Evolutionary conservation across 2,329 filamentous ascomycete genomes (phyloP).

Genomic region (Diaporthe vexans): DNA sequence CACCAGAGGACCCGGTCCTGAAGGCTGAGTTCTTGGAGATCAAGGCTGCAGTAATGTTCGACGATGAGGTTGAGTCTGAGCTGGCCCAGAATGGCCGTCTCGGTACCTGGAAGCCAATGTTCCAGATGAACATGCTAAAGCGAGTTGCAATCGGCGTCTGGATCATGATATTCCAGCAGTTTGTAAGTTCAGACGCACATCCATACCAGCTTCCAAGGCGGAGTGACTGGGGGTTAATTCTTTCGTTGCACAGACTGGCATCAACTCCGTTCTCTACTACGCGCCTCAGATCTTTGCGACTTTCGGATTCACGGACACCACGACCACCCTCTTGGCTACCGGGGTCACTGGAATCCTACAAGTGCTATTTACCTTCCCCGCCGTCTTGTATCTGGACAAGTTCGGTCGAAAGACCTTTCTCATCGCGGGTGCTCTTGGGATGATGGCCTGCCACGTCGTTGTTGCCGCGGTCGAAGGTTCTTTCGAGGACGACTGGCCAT

Average conservation of each 20-base stretch:
- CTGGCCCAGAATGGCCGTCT: constrained; percentile 26
- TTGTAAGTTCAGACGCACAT: constrained; percentile 19
- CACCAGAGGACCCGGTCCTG: constrained; percentile 44
- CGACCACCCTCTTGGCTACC: constrained; percentile 39
- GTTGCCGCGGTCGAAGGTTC: constrained; percentile 41
- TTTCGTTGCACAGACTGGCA: constrained; percentile 38
- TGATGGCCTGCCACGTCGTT: constrained; percentile 42
- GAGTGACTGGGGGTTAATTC: background rate
- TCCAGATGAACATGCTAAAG: constrained; percentile 45
- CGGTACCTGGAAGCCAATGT: constrained; percentile 43
- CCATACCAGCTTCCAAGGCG: accelerated
- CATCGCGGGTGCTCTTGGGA: constrained; percentile 41
- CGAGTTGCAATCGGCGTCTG: constrained; percentile 43
- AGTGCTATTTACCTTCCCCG: constrained; percentile 40
- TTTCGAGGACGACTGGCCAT: constrained; percentile 36
- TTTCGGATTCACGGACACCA: constrained; percentile 42
- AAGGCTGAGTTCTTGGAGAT: constrained; percentile 49
- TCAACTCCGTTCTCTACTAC: constrained; percentile 46
- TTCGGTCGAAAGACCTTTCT: constrained; percentile 42
- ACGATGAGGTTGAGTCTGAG: constrained; percentile 43
- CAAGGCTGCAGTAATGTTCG: constrained; percentile 47
- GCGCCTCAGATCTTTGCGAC: constrained; percentile 43
- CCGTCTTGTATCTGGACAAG: constrained; percentile 41
- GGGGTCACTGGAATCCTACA: constrained; percentile 42
- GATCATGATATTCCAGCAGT: constrained; percentile 46